Evolutionary conservation across 2,329 filamentous ascomycete genomes (phyloP), one percentile per base, ranked within the genome.

Genomic region (Hypoxylon sp.): DNA sequence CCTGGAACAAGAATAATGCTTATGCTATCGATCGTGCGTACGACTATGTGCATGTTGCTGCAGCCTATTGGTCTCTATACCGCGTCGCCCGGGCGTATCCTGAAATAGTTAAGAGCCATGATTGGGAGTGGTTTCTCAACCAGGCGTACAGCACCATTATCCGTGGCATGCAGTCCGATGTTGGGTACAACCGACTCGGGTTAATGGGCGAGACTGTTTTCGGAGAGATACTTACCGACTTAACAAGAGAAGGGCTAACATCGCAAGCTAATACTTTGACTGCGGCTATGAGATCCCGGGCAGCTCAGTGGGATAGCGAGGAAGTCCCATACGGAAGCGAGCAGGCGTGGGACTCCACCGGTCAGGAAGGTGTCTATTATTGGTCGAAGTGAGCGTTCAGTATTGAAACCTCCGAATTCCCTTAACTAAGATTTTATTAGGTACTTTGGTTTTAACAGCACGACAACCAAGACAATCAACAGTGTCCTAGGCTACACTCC

Each of bases 341-440:
- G 74, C 87, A 88, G 85, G 84, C 87, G 0, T 90, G 88, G 88
- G 88, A 90, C 63, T 88, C 84, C 0, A 90, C 87, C 0, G 87
- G 86, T 0, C 87, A 90, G 68, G 87, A 90, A 73, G 87, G 87
- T 0, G 85, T 90, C 0, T 90, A 88, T 66, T 87, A 87, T 66
- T 89, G 87, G 87, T 80, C 83, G 5, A 84, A 82, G 81, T 82
- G 70, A 75, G 76, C 71, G 17, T 42, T 70, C 8, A 46, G n/a
- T 24, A 24, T n/a, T 5, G 11, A 13, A 10, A 31, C 22, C 11
- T 33, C 11, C 4, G n/a, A 22, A 46, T 6, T 17, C 9, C 17
- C 1, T 10, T 17, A 13, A 19, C 42, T 11, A 8, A 17, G 19
- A 14, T 33, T 55, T 5, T 9, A 52, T 53, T 10, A 80, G 81